Conservation (phyloP, 768 basidiomycete genomes). For the Hygrocybe coccinea region DNA sequence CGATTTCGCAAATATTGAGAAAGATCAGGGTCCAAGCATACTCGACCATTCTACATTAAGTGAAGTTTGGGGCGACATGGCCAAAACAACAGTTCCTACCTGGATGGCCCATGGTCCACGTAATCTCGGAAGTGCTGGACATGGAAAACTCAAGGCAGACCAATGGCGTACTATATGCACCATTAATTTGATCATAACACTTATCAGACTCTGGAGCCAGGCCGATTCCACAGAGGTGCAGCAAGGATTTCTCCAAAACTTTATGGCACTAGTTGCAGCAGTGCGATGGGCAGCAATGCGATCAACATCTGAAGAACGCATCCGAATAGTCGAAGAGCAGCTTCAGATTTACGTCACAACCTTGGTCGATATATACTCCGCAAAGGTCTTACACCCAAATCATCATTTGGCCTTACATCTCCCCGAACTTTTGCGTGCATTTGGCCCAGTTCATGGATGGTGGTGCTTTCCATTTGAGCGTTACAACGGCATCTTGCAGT, state of each 20-base stretch:
- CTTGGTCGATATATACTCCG: constrained; percentile 17
- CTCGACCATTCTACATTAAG: not conserved
- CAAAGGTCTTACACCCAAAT: constrained; percentile 20
- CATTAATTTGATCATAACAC: constrained; percentile 24
- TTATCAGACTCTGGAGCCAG: constrained; percentile 27
- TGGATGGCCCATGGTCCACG: constrained; percentile 16
- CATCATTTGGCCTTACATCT: constrained; percentile 33
- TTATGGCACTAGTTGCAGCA: constrained; percentile 29
- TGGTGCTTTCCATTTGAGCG: constrained; percentile 33
- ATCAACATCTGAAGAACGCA: constrained; percentile 15
- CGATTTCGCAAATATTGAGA: not conserved
- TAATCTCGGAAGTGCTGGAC: constrained; percentile 10
- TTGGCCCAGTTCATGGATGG: constrained; percentile 33
- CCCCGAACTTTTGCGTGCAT: constrained; percentile 18
- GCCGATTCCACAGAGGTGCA: constrained; percentile 1
- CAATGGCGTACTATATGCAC: constrained; percentile 27
- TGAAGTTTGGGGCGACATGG: constrained; percentile 16
- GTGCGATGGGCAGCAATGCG: constrained; percentile 20
- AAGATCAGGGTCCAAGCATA: not conserved
- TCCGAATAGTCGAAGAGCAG: constrained; percentile 14
- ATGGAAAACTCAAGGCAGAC: constrained; percentile 31
- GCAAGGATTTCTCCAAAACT: constrained; percentile 17
- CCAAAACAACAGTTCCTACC: constrained; percentile 14
- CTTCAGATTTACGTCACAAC: constrained; percentile 24
- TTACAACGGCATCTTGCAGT: constrained; percentile 23